Base-by-base conservation (phyloP, 1,284 basidiomycete genomes). In the Filobasidium uniguttulatum region DNA sequence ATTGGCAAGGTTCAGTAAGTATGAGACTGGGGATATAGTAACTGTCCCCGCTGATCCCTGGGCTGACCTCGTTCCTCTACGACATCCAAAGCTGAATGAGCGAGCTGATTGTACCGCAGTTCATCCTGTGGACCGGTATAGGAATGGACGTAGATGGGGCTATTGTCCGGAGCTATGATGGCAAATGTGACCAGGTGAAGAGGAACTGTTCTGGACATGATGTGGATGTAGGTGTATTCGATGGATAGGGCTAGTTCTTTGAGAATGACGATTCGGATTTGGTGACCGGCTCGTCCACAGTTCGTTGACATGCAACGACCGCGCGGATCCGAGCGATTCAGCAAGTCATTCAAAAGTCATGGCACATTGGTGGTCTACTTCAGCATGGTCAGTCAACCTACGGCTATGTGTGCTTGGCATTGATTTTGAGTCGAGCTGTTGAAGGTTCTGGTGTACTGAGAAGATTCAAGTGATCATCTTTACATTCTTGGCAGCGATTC, bases 51-150 rank as follows among this genome's bases (percentile, higher is more conserved):
- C 68, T 55, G n/a, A n/a, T n/a, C n/a, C n/a, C n/a, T n/a, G n/a
- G n/a, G n/a, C n/a, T n/a, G 55, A 70, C 68, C 67, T 49, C 65
- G 49, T 52, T 70, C 68, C 54, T 70, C 68, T 22, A 70, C 62
- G 10, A 68, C 65, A 53, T 70, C 68, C 20, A 70, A 57, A 14
- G 67, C 64, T 12, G 66, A 64, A 54, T 68, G 66, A 19, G 64
- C 60, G n/a, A 68, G 54, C 44, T 70, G 68, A 54, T 66, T 63
- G 50, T 68, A 65, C 55, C 67, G 50, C 55, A 68, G 49, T 50
- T 65, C 61, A 56, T 70, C 68, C 22, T 60, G 50, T 33, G 52
- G 35, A 7, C 64, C 63, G 1, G 66, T 68, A 50, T 66, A 70
- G 4, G 62, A 63, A 45, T 64, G 68, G 9, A 68, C 62, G 57